Evolutionary conservation across 2,329 filamentous ascomycete species (phyloP), one percentile per base, ranked within the genome.

Genomic region (Botryosphaeria agaves): DNA sequence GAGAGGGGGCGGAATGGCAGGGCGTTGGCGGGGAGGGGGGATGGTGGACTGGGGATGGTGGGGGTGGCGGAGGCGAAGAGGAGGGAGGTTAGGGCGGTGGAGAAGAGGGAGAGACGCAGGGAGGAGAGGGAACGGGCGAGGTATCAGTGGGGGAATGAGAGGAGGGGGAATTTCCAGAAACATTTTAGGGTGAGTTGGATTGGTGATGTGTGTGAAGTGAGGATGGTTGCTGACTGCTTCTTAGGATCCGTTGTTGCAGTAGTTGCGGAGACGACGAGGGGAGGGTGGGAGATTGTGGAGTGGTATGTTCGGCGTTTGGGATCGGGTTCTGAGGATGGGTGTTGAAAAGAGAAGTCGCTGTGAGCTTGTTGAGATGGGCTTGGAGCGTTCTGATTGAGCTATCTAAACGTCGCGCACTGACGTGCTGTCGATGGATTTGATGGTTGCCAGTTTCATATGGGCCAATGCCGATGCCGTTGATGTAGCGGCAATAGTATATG

Each of bases 211-310:
- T 16, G 14, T 18, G 5, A 5, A 4, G 7, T 18, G 14, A 11
- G 5, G 21, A 28, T 29, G 14, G 33, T 38, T 17, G 28, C 12
- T 25, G 23, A 25, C 21, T 14, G n/a, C n/a, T n/a, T 18, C 30
- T 6, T 36, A 61, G 52, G 68, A 72, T 47, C 66, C 41, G 30
- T 35, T 54, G 33, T 41, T 55, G 38, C 51, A 55, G 44, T 55
- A n/a, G n/a, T n/a, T n/a, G n/a, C n/a, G n/a, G n/a, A n/a, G n/a
- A n/a, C n/a, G n/a, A n/a, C n/a, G n/a, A n/a, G n/a, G n/a, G n/a
- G n/a, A n/a, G n/a, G n/a, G n/a, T 98, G 89, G 89, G 64, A 64
- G 7, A 66, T 94, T 5, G 78, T 93, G 1, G 67, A 67, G 39
- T 53, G 49, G 21, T 89, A 70, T 46, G 64, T 72, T 35, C 64